These are phyloP conservation scores for Amauroascus niger DNA, from an alignment of 2,329 filamentous ascomycete genomes.

Conservation along the genomic window DNA sequence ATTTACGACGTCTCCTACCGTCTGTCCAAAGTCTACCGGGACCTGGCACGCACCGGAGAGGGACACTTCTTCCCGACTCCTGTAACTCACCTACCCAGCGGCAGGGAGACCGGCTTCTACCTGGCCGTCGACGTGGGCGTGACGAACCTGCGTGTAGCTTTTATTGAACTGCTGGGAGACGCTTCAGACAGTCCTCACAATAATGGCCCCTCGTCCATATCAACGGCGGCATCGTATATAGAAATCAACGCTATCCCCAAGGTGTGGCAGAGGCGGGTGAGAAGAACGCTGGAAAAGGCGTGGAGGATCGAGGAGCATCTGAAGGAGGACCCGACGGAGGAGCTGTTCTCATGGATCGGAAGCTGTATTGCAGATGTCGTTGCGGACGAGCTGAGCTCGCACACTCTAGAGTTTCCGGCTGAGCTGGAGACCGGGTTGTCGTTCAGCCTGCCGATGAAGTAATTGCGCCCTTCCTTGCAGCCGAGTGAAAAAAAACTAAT, in stretches of 20 bases:
- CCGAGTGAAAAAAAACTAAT: neutral
- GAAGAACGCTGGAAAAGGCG: conserved; percentile 55
- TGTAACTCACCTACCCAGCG: conserved; percentile 36
- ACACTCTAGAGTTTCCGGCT: conserved; percentile 23
- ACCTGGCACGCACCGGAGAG: conserved; percentile 30
- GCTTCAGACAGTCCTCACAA: neutral
- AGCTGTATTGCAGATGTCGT: conserved; percentile 63
- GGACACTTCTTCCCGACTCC: conserved; percentile 37
- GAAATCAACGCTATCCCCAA: conserved; percentile 18
- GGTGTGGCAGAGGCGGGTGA: conserved; percentile 40
- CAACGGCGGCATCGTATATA: neutral
- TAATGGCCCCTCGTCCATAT: neutral
- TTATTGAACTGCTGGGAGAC: conserved; percentile 41
- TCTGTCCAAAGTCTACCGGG: conserved; percentile 29
- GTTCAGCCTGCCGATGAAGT: conserved; percentile 38
- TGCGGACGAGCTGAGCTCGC: conserved; percentile 35
- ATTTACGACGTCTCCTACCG: conserved; percentile 31
- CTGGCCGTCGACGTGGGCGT: conserved; percentile 46
- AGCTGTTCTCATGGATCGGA: conserved; percentile 67
- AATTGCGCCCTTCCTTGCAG: conserved; percentile 9
- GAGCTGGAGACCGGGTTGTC: conserved; percentile 35
- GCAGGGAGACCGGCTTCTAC: conserved; percentile 44
- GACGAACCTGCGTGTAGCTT: conserved; percentile 44
- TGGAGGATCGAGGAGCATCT: conserved; percentile 67
- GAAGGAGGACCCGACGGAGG: conserved; percentile 60